These are phyloP conservation scores for Calocybe indica DNA, from an alignment of 768 basidiomycete species.

Conservation along the genomic window DNA sequence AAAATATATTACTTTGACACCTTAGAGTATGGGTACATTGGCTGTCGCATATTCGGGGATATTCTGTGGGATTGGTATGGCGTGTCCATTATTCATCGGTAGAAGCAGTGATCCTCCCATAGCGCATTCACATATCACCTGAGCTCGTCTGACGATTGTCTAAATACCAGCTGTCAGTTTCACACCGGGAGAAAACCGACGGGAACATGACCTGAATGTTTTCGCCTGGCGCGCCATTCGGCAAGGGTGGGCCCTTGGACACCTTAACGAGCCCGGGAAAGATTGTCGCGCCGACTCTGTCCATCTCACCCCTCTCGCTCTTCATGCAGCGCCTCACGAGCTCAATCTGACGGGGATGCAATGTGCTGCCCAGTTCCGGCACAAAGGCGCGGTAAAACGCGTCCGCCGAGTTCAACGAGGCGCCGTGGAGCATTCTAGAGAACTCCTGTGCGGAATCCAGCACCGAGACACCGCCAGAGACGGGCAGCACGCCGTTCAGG, in stretches of 20 bases:
- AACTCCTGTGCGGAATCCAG: slow-evolving; percentile 74
- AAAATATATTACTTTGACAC: neutral
- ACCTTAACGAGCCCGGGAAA: slow-evolving; percentile 89
- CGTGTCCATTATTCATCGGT: slow-evolving; percentile 6
- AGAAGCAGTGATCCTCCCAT: slow-evolving; percentile 32
- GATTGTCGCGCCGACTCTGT: slow-evolving; percentile 77
- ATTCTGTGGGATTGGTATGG: neutral
- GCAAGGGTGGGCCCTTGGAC: slow-evolving; percentile 31
- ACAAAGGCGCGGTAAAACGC: slow-evolving; percentile 86
- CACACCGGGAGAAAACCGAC: neutral
- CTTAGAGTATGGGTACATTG: neutral
- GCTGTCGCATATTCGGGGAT: too few relatives aligned
- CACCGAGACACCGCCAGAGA: slow-evolving; percentile 45
- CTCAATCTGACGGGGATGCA: slow-evolving; percentile 79
- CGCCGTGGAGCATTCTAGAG: slow-evolving; percentile 82
- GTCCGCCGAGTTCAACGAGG: slow-evolving; percentile 54
- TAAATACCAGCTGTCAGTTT: slow-evolving; percentile 12
- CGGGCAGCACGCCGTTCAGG: slow-evolving; percentile 38
- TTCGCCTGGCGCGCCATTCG: slow-evolving; percentile 33
- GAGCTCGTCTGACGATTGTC: slow-evolving; percentile 76
- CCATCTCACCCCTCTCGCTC: slow-evolving; percentile 67
- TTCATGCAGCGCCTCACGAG: slow-evolving; percentile 77
- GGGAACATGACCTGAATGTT: slow-evolving; percentile 40
- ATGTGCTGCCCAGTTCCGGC: slow-evolving; percentile 68
- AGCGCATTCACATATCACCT: slow-evolving; percentile 85